phyloP scores from a whole-genome alignment of 2,329 filamentous ascomycete genomes.

The Alternaria viburni region DNA sequence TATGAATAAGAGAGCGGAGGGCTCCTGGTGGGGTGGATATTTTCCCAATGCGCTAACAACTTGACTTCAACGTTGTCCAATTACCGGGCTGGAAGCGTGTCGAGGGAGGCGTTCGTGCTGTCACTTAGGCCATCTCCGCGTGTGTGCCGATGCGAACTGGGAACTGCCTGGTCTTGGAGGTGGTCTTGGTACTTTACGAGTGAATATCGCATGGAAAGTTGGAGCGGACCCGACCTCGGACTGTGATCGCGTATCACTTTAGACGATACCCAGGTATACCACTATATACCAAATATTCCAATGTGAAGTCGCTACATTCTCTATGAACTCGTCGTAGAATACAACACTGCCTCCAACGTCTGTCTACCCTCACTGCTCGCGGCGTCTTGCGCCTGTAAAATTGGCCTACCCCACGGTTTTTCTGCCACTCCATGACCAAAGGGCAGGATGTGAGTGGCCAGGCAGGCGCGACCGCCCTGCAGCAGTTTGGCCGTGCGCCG shows the following conservation, averaged over 20 bases:
- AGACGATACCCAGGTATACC: not conserved
- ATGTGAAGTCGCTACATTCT: not conserved
- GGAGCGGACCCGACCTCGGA: conserved; percentile 4
- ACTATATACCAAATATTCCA: too few species aligned
- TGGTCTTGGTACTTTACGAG: conserved; percentile 27
- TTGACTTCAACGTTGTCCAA: conserved; percentile 41
- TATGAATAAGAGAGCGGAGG: conserved; percentile 44
- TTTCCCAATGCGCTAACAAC: conserved; percentile 42
- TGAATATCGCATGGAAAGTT: conserved; percentile 4
- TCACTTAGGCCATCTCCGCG: conserved; percentile 25
- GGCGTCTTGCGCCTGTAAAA: conserved; percentile 38
- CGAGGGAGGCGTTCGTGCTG: conserved; percentile 29
- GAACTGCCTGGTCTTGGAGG: conserved; percentile 23
- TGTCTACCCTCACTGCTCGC: conserved; percentile 25
- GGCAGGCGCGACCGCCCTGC: conserved; percentile 31
- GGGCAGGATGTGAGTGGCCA: conserved; percentile 22
- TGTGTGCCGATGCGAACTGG: conserved; percentile 23
- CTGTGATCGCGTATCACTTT: conserved; percentile 3
- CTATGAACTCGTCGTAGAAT: not conserved
- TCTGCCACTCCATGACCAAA: conserved; percentile 40
- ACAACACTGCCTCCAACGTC: conserved; percentile 15
- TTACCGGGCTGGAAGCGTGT: conserved; percentile 36
- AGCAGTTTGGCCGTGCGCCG: conserved; percentile 23
- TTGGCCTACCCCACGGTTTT: conserved; percentile 47
- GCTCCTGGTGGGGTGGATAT: conserved; percentile 44